Base-by-base conservation (phyloP, 768 basidiomycete species). In the Lactarius sanguifluus region DNA sequence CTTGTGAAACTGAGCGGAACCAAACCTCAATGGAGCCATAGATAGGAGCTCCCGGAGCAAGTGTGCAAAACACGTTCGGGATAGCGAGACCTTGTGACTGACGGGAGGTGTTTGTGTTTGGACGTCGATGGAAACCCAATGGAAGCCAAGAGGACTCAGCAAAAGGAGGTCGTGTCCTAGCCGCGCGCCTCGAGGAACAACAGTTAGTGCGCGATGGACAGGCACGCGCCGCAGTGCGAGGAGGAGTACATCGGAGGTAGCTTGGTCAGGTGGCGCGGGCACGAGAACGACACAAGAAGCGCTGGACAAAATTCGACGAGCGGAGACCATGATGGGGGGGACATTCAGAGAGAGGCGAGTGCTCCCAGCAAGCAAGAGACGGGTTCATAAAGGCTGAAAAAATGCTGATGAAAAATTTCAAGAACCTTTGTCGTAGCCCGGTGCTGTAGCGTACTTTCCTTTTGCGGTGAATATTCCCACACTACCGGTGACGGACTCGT, bases 401-500 rank as follows among this genome's bases (percentile, higher is more conserved):
- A 70, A 69, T 65, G 64, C 18, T 70, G 69, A 64, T 66, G 64
- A 70, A 70, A 70, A 65, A 50, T 70, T 70, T 70, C 68, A 69
- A 69, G 69, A 70, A 70, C 68, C 43, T 61, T 56, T 57, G 38
- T 40, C 52, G 68, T 38, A 30, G 45, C 25, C 23, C 61, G 47
- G 68, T 32, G 59, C 12, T 64, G 57, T 40, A 54, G 43, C 38
- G 52, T 36, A 63, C 64, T 59, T 68, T 12, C 69, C 69, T 55
- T 62, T 55, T 64, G 4, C 13, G 64, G 67, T 18, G 0, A 23
- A 10, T 9, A 7, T 69, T 70, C 67, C 67, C 69, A 70, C 69
- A 25, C 20, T 34, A 10, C 28, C 55, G 30, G 55, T 20, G 20
- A 34, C 55, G 12, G 55, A 7, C 8, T 28, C 55, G 55, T 56